Evolutionary conservation across 768 basidiomycete species (phyloP), one percentile per base, ranked within the genome.

Genomic region (Lactarius akahatsu): DNA sequence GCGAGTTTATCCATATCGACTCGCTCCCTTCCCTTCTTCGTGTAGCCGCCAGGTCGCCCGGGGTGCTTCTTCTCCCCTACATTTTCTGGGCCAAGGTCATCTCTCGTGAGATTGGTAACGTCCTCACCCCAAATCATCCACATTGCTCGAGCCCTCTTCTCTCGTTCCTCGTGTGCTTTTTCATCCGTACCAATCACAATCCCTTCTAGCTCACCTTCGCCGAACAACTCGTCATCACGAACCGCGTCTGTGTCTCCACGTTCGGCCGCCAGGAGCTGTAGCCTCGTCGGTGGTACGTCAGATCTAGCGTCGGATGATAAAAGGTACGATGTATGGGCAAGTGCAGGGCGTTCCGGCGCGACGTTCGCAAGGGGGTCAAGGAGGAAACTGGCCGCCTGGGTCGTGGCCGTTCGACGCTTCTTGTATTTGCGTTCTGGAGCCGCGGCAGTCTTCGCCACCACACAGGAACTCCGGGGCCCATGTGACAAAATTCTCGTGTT

Each of bases 141-240:
- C 38, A 70, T 13, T 57, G 60, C 40, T 38, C 50, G 57, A 45
- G 63, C 68, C 69, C 69, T 71, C 65, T 64, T 71, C 30, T 57
- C 67, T 30, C 58, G 56, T 32, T 61, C 67, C 50, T 70, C 65
- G n/a, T 61, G 66, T 9, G 59, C 71, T 26, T 68, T 23, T 30
- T 69, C 71, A 16, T 68, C 81, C 38, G 83, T 78, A 56, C 71
- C 77, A 63, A 91, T 77, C 26, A 90, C 69, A 34, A 90, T 61
- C 23, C 77, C 80, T 62, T 91, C 90, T 32, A 90, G 74, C 74
- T 93, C 91, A 3, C 85, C 88, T 36, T 84, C 81, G 3, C 76
- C 82, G 66, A 93, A 91, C 28, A 93, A 77, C 65, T 92, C 91
- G 9, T 90, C 86, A 66, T 94, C 91, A 1, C 71, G 68, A 23